phyloP scores from a whole-genome alignment of 495 filamentous ascomycete species.

The Talaromyces stipitatus region DNA sequence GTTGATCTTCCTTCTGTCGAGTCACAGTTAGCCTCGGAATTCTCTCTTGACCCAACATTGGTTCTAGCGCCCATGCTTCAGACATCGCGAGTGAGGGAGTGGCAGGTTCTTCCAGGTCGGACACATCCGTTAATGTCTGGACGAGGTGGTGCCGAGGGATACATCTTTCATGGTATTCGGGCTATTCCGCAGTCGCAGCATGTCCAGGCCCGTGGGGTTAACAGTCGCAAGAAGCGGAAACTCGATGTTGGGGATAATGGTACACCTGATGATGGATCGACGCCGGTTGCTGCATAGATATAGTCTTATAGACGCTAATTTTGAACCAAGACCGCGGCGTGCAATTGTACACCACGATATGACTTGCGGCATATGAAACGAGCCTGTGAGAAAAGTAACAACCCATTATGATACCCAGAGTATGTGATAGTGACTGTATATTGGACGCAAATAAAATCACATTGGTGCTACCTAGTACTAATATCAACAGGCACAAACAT shows the following conservation, averaged over 20 bases:
- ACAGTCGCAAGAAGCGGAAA: conserved; percentile 47
- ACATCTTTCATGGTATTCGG: conserved; percentile 73
- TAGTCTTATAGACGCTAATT: not conserved
- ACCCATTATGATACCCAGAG: too few species aligned
- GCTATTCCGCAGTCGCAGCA: conserved; percentile 70
- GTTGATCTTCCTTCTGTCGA: conserved; percentile 27
- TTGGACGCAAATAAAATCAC: not conserved
- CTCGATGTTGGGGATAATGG: conserved; percentile 14
- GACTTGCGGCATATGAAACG: too few species aligned
- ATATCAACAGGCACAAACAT: conserved; percentile 5
- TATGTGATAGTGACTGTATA: not conserved
- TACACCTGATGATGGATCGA: conserved; percentile 14
- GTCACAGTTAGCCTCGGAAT: conserved; percentile 56
- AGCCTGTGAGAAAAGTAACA: too few species aligned
- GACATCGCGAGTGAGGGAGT: conserved; percentile 61
- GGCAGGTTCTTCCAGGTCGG: conserved; percentile 86
- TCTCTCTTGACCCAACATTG: conserved; percentile 75
- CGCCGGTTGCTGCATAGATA: conserved; percentile 5
- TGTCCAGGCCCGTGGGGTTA: conserved; percentile 77
- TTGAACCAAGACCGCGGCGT: not conserved
- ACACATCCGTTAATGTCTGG: conserved; percentile 93
- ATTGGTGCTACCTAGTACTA: conserved; percentile 4
- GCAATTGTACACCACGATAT: not conserved
- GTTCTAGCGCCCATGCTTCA: conserved; percentile 75
- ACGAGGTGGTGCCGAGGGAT: conserved; percentile 83